Conservation (phyloP, 306 rosid species). For the Medicago ruthenica region DNA sequence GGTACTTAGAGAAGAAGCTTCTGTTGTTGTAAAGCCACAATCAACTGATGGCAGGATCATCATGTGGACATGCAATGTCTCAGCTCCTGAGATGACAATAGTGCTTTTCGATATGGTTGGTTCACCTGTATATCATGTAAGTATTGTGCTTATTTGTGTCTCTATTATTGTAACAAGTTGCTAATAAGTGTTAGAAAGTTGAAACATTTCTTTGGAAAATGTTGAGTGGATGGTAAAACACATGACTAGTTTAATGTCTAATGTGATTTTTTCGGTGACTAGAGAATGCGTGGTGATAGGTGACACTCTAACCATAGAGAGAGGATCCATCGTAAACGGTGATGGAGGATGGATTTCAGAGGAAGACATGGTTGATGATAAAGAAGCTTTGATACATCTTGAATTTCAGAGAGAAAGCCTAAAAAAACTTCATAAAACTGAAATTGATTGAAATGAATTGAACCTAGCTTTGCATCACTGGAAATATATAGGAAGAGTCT, state of each 20-base stretch:
- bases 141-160: conserved; percentile 46
- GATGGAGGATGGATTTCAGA: no score
- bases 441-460: no score
- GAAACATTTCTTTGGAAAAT: conserved; percentile 34
- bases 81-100: conserved; percentile 98
- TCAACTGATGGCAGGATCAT: conserved; percentile 68
- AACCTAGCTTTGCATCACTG: no score
- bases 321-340: no score
- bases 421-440: no score
- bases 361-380: no score
- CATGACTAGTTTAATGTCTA: conserved; percentile 10
- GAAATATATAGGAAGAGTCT: no score
- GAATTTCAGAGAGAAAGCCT: no score
- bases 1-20: conserved; percentile 70
- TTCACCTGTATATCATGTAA: conserved; percentile 85
- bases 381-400: no score
- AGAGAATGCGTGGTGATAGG: no score
- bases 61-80: conserved; percentile 95
- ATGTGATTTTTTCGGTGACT: neutral
- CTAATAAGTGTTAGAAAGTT: conserved; percentile 32
- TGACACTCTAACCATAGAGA: no score
- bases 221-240: conserved; percentile 17
- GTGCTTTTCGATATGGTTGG: conserved; percentile 76
- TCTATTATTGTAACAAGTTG: conserved; percentile 32
- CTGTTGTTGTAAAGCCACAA: conserved; percentile 61